These are phyloP conservation scores for Luvunga scandens DNA, from an alignment of 345 rosid species.

Conservation along the genomic window DNA sequence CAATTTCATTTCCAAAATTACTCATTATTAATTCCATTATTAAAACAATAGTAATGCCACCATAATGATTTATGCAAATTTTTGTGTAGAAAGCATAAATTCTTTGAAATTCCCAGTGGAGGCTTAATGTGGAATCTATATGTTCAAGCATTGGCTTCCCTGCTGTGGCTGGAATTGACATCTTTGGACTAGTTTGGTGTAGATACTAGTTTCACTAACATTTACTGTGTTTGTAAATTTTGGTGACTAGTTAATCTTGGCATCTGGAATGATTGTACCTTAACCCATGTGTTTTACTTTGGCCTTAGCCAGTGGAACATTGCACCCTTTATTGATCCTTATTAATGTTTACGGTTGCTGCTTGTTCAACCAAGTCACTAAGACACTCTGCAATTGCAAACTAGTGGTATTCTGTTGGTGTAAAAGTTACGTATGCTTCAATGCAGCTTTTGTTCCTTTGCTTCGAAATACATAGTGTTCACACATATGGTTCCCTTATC, in stretches of 20 bases:
- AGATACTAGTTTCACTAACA: neutral
- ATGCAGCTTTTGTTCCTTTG: neutral
- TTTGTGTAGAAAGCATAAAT: neutral
- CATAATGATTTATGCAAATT: neutral
- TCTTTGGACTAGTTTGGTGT: neutral
- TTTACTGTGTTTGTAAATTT: neutral
- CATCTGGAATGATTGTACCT: neutral
- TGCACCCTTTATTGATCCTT: neutral
- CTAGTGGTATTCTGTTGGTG: neutral
- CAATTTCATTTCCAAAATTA: no score
- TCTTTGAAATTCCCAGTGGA: neutral
- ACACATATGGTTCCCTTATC: neutral
- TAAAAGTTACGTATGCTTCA: neutral
- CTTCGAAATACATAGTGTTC: neutral
- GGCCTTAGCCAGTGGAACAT: neutral
- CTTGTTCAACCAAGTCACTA: neutral
- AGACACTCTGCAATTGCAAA: neutral
- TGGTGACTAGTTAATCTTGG: neutral
- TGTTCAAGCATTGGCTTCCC: neutral
- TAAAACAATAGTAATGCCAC: neutral
- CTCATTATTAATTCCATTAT: neutral
- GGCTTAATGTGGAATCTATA: neutral
- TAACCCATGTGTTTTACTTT: neutral
- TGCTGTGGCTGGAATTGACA: neutral
- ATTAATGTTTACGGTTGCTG: neutral